Base-by-base conservation (phyloP, 306 rosid genomes). In the Dalbergia cochinchinensis region DNA sequence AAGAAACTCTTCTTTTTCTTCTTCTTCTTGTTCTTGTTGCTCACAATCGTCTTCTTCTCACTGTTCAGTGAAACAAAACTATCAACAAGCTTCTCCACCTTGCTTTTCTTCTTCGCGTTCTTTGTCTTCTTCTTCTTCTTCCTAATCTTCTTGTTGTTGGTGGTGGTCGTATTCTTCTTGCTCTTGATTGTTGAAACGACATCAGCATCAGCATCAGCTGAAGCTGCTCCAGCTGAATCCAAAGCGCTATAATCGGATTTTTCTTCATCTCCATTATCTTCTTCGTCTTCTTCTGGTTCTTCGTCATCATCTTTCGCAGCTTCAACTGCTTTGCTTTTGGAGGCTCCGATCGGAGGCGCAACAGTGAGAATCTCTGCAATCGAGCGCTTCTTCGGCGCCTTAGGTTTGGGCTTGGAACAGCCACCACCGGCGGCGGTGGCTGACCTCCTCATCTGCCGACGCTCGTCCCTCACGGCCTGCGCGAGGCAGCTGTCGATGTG, bases 321-420 rank as follows among this genome's bases (percentile, higher is more conserved):
- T 42, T 51, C 78, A 11, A 79, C 13, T 14, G 48, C 51, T 18
- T 74, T 71, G 65, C 34, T 65, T 22, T 65, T 73, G 48, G 65
- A 35, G 1, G 88, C 59, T 75, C 79, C 86, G 34, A 95, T 85
- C 83, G 87, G 97, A 15, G 97, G 99, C 48, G 97, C 98, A 16
- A 79, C 92, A 0, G 90, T 86, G 63, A 93, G 96, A 74, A 95
- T 95, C 85, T 95, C 99, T 0, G 97, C 91, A 54, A 95, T 93
- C 9, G 99, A 95, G 65, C 98, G 87, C 84, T 95, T 93, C 90
- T 95, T 95, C 3, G 91, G 89, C 9, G 80, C 70, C 77, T 87
- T 95, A 12, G 88, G 83, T 69, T 91, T 94, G 0, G 81, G 15
- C 76, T 90, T 93, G 59, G 50, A 20, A 50, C 37, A 6, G 3